A percentile compares a stretch with the other conserved stretches of the same genome.
phyloP scores from a whole-genome alignment of 768 basidiomycete genomes.

The Naematelia aurantialba region DNA sequence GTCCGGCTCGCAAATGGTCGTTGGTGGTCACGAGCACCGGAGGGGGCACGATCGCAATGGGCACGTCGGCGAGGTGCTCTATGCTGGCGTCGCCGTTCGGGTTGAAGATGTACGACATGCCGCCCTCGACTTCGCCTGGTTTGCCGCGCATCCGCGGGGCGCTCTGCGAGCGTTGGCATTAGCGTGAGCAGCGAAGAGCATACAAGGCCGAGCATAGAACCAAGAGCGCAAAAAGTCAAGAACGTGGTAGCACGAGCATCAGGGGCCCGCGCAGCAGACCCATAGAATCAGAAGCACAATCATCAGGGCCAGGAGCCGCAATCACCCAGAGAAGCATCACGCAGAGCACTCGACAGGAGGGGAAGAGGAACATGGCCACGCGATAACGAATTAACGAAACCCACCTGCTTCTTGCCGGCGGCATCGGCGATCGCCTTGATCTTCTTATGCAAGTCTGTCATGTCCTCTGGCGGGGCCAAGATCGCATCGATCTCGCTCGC shows the following conservation, averaged over 20 bases:
- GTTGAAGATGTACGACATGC: conserved; percentile 43
- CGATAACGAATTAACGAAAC: no score
- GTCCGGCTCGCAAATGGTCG: conserved; percentile 34
- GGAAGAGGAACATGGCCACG: no score
- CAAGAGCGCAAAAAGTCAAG: no score
- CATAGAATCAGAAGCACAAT: no score
- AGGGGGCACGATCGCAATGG: conserved; percentile 33
- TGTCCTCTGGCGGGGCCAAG: conserved; percentile 16
- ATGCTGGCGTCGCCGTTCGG: conserved; percentile 8
- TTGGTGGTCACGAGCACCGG: conserved; percentile 39
- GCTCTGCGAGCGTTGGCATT: no score
- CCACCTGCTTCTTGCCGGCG: conserved; percentile 10
- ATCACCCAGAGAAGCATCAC: no score
- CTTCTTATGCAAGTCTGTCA: conserved; percentile 11
- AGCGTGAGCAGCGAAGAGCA: no score
- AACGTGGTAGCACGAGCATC: no score
- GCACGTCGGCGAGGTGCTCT: conserved; percentile 22
- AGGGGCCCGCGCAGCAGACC: no score
- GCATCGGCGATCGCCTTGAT: conserved; percentile 6
- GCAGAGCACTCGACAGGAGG: no score
- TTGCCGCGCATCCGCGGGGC: neutral
- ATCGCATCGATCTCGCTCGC: conserved; percentile 29
- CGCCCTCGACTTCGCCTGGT: conserved; percentile 17
- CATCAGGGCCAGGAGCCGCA: no score
- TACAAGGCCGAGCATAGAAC: no score